Conservation (phyloP, 495 filamentous ascomycete genomes). For the Lentithecium fluviatile region DNA sequence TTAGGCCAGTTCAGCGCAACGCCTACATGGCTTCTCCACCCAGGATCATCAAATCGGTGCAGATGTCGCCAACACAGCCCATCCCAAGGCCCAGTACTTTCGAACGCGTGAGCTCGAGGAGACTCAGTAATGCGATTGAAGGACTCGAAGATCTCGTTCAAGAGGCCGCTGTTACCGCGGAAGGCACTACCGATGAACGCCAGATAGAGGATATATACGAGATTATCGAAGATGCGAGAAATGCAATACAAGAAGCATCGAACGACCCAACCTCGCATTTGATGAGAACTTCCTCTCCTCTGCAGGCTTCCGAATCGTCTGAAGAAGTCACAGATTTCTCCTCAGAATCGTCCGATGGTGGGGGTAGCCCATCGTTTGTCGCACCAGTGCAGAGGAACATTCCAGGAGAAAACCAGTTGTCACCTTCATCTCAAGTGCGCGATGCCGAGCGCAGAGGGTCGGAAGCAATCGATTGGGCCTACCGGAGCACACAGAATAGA, state of each 20-base stretch:
- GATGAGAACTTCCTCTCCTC: constrained; percentile 15
- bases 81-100: constrained; percentile 6
- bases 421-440: not conserved
- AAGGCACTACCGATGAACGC: constrained; percentile 31
- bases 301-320: constrained; percentile 20
- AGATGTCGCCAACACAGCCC: constrained; percentile 8
- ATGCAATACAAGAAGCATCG: constrained; percentile 33
- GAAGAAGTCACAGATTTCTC: constrained; percentile 16
- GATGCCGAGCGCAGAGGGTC: constrained; percentile 2
- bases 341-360: not conserved
- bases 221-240: constrained; percentile 39
- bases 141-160: constrained; percentile 40
- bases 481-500: not conserved
- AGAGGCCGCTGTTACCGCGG: constrained; percentile 38
- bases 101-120: not conserved
- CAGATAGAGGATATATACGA: constrained; percentile 35
- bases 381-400: not conserved
- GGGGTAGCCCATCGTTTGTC: too few relatives aligned
- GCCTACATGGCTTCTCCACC: constrained; percentile 1
- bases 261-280: constrained; percentile 13
- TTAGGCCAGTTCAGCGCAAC: constrained; percentile 5
- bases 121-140: constrained; percentile 31
- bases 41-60: constrained; percentile 8
- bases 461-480: constrained; percentile 28
- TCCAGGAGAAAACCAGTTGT: not conserved